Evolutionary conservation across 2,329 filamentous ascomycete species (phyloP), one percentile per base, ranked within the genome.

Genomic region (Juglanconis oblonga): DNA sequence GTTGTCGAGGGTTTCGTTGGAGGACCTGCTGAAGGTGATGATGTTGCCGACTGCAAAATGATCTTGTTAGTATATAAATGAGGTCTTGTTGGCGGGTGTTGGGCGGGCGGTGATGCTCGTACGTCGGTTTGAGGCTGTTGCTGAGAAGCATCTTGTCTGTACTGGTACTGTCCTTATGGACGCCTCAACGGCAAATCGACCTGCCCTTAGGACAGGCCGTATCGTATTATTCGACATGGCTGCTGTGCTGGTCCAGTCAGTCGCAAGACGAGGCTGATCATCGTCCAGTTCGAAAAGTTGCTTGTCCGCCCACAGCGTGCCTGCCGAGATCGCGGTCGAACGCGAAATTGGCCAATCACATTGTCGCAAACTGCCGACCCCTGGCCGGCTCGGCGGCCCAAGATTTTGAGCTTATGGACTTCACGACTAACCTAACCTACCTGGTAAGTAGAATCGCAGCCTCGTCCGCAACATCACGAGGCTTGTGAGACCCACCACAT

Each of bases 1-100:
- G 11, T 70, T 60, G 69, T 87, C 80, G 62, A 90, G 79, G 58
- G 83, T 75, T 29, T 76, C 64, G 48, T 81, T 81, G 13, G 81
- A 82, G 4, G 83, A 80, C 55, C 77, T 74, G 7, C 74, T 70
- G 68, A 87, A 87, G 58, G 70, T 65, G 59, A 81, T 71, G 62
- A 79, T 73, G 53, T 71, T 65, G 47, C 51, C 63, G 51, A 64
- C 67, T 64, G 57, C 66, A 64, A 31, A 33, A 24, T 24, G 17
- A 2, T 33, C 14, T 14, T 36, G 31, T 45, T 10, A 42, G 49
- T 10, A n/a, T 44, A 54, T 47, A 44, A 11, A 42, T 47, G 45
- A 11, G n/a, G 38, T 42, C 38, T 42, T 42, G 10, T 10, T 42
- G 6, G 9, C n/a, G 5, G 10, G 5, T 14, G 11, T 14, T 42